A percentile compares a stretch with the other conserved stretches of the same genome.
phyloP scores from a whole-genome alignment of 1,284 basidiomycete genomes.

The Apiotrichum akiyoshidainum region DNA sequence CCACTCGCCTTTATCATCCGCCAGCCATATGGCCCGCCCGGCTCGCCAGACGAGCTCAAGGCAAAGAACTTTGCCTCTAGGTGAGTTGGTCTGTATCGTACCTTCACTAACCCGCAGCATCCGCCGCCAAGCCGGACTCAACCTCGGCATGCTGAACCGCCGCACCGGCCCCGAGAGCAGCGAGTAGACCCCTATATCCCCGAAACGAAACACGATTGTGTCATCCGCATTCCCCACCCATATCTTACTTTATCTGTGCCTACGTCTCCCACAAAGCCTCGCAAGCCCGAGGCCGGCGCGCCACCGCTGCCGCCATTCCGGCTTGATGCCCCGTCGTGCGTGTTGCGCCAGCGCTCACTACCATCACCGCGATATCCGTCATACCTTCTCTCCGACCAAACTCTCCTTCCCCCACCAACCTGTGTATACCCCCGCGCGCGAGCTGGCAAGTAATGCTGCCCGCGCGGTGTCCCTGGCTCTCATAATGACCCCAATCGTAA shows the following conservation, averaged over 20 bases:
- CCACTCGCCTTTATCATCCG: conserved; percentile 51
- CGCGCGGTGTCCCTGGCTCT: too few species aligned
- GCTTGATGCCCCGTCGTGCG: background rate
- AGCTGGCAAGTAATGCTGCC: too few species aligned
- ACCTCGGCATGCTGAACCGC: conserved; percentile 37
- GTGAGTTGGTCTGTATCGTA: background rate
- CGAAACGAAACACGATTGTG: background rate
- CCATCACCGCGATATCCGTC: background rate
- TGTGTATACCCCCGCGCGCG: background rate
- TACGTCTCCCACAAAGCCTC: background rate
- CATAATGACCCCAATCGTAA: too few species aligned
- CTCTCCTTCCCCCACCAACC: background rate
- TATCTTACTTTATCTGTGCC: background rate
- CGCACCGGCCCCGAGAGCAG: conserved; percentile 16
- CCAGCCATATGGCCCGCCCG: conserved; percentile 81
- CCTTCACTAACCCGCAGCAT: conserved; percentile 7
- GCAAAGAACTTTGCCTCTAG: conserved; percentile 74
- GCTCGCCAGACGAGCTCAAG: conserved; percentile 77
- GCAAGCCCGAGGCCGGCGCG: background rate
- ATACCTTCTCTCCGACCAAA: background rate
- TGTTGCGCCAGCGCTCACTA: background rate
- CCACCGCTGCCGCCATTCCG: background rate
- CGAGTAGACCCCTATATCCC: conserved; percentile 1
- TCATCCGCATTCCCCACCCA: background rate
- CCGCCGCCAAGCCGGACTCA: conserved; percentile 31